Evolutionary conservation across 805 yeast species (phyloP), one percentile per base, ranked within the genome.

Genomic region (Candida broadrunensis): DNA sequence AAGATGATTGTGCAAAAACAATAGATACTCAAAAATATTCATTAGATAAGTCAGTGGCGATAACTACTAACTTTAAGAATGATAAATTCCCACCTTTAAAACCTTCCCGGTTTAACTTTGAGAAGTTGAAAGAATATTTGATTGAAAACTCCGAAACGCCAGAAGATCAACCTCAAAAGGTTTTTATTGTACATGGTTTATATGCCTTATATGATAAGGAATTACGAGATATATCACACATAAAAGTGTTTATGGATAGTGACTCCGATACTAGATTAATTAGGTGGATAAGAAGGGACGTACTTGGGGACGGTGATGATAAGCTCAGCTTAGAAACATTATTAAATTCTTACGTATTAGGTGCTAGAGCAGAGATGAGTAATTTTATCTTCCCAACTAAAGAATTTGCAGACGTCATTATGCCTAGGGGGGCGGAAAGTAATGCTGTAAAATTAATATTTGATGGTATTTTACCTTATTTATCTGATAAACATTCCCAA

Each of bases 211-310:
- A 79, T 54, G 83, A 87, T 56, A 63, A 65, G 34, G 67, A 66
- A 15, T 59, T 90, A 9, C 62, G 85, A 26, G 65, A 66, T 9
- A 45, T 74, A 53, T 81, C 90, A 0, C 70, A 78, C 1, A 67
- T 89, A 48, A 83, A 80, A 54, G 78, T 90, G 2, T 90, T 83
- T 51, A 72, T 90, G 13, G 93, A 87, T 49, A 77, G 88, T 46
- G 97, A 90, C 60, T 80, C 91, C 1, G 98, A 90, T 59, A 80
- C 85, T 4, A 65, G 97, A 40, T 65, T 90, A 31, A 81, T 88
- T n/a, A 75, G 95, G 48, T 80, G 93, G 85, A 83, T 87, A 35
- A 65, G 70, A 40, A 52, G 73, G 34, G 75, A 70, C 43, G 72
- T 68, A 4, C 38, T 60, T 13, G 35, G 44, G 13, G 43, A 37